Percentiles rank a stretch among this genome's conserved stretches.
phyloP scores from a whole-genome alignment of 352 stramenopile species.

The Pythium aristosporum region DNA sequence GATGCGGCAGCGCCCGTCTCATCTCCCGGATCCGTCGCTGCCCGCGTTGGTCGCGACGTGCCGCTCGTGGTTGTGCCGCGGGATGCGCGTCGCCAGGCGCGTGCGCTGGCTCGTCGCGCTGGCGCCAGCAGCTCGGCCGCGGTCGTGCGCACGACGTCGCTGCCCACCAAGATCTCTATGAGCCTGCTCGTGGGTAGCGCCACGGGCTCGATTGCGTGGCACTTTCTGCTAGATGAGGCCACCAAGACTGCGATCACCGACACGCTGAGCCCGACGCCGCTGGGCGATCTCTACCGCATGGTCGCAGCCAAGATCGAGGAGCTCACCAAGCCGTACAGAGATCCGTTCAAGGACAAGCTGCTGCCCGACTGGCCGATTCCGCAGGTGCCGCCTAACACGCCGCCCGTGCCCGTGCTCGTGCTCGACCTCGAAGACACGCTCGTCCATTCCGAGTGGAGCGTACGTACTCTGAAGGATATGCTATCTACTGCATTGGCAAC shows the following conservation, averaged over 20 bases:
- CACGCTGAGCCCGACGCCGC: slow-evolving; percentile 50
- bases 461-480: slow-evolving; percentile 34
- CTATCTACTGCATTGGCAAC: slow-evolving; percentile 2
- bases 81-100: slow-evolving; percentile 57
- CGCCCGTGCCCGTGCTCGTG: slow-evolving; percentile 78
- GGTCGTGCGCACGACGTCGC: slow-evolving; percentile 69
- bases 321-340: slow-evolving; percentile 70
- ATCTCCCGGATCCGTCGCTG: slow-evolving; percentile 12
- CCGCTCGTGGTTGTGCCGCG: slow-evolving; percentile 58
- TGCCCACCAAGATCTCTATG: slow-evolving; percentile 72
- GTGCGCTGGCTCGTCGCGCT: slow-evolving; percentile 38
- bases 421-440: slow-evolving; percentile 86
- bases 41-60: slow-evolving; percentile 52
- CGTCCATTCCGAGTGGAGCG: slow-evolving; percentile 87
- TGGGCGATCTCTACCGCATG: slow-evolving; percentile 65
- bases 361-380: slow-evolving; percentile 87
- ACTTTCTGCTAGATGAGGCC: slow-evolving; percentile 68
- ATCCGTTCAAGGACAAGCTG: slow-evolving; percentile 79
- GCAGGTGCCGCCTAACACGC: slow-evolving; percentile 71
- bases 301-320: slow-evolving; percentile 66
- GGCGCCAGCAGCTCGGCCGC: slow-evolving; percentile 28
- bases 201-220: slow-evolving; percentile 62
- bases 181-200: slow-evolving; percentile 62
- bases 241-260: slow-evolving; percentile 47
- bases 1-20: slow-evolving; percentile 3